Base-by-base conservation (phyloP, 352 stramenopile genomes). In the Pythium myriotylum region DNA sequence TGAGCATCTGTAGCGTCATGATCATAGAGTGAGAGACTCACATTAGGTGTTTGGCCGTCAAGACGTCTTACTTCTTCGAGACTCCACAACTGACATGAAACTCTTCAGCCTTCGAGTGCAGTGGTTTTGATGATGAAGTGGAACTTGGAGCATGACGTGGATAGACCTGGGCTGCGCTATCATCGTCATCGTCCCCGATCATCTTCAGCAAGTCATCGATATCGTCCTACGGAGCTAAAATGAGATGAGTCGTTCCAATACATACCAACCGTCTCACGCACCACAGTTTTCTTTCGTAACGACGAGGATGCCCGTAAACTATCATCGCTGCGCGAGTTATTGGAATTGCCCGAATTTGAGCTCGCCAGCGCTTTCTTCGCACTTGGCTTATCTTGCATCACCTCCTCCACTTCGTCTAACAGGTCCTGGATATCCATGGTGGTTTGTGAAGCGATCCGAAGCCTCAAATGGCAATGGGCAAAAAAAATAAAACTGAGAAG, bases 151-250 rank as follows among this genome's bases (percentile, higher is more conserved):
- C 45, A 2, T 57, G 45, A 22, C 60, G 68, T 20, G 80, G 72
- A 33, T 86, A 69, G 12, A 80, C 54, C 14, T 45, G 51, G 7
- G 39, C 52, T 10, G 58, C 62, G 39, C 54, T 59, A 35, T 68
- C 67, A 22, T 70, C 74, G 39, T 81, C 72, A 23, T 81, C 74
- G 23, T 76, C 70, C 39, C 67, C 65, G 6, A 91, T 70, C 76
- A 92, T 82, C 47, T 87, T 73, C 16, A 94, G 67, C 13, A 94
- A 52, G 46, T 92, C 81, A 47, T 94, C 79, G n/a, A 94, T 74
- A 32, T 89, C 79, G 22, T 72, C 79, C 63, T 89, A 67, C 17
- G 13, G 59, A 39, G 59, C 50, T 53, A 14, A 47, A 24, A 47
- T 4, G 3, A 51, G 35, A 39, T 10, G 5, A 10, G 10, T 10